Conservation (phyloP, 495 filamentous ascomycete species). For the Antarctomyces pellizariae region DNA sequence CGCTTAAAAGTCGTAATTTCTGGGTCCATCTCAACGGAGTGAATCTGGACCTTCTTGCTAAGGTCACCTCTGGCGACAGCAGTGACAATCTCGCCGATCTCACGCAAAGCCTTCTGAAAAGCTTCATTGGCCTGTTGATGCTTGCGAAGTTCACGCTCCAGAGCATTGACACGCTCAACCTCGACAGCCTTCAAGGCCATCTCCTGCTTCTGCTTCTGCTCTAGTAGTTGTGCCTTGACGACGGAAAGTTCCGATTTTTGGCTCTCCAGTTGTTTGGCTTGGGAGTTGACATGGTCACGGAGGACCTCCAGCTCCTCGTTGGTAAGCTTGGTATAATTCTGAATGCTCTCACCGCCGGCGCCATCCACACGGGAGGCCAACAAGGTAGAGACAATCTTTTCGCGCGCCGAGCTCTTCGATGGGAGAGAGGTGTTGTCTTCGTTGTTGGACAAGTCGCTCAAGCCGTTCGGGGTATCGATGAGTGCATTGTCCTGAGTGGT, state of each 20-base stretch:
- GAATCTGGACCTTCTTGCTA: conserved; percentile 93
- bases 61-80: conserved; percentile 89
- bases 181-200: conserved; percentile 30
- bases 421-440: conserved; percentile 28
- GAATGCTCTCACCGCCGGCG: conserved; percentile 18
- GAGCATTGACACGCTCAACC: conserved; percentile 26
- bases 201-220: conserved; percentile 42
- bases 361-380: conserved; percentile 14
- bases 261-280: conserved; percentile 51
- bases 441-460: too few species aligned
- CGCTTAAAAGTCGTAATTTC: conserved; percentile 99
- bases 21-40: conserved; percentile 91
- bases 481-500: conserved; percentile 28
- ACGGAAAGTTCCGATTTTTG: conserved; percentile 47
- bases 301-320: conserved; percentile 49
- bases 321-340: conserved; percentile 22
- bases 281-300: conserved; percentile 53
- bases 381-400: conserved; percentile 5
- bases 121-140: conserved; percentile 96
- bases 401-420: conserved; percentile 4
- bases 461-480: conserved; percentile 40
- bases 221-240: conserved; percentile 41
- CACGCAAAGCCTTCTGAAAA: conserved; percentile 88
- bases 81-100: conserved; percentile 93
- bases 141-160: conserved; percentile 85